phyloP scores from a whole-genome alignment of 192 early-diverging fungal species.

The Coemansia sp. region DNA sequence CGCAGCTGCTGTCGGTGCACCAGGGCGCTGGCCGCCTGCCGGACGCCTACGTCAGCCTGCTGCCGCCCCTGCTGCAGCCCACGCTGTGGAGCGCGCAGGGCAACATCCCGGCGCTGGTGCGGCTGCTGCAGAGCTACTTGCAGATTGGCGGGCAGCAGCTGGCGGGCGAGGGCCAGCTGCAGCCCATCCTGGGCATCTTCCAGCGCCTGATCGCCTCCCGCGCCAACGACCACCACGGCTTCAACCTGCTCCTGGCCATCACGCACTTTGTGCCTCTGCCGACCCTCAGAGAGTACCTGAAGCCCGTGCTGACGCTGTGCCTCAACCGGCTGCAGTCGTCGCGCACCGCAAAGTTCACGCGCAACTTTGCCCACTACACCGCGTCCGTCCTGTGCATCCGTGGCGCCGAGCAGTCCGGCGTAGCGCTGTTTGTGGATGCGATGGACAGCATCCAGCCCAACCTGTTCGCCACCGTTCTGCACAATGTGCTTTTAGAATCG shows the following conservation, averaged over 20 bases:
- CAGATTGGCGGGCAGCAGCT: constrained; percentile 68
- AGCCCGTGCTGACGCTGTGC: constrained; percentile 61
- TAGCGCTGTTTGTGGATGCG: constrained; percentile 25
- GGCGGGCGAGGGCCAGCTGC: constrained; percentile 67
- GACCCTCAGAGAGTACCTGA: constrained; percentile 55
- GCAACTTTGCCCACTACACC: constrained; percentile 42
- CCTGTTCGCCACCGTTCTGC: constrained; percentile 37
- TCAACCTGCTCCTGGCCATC: constrained; percentile 76
- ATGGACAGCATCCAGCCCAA: constrained; percentile 50
- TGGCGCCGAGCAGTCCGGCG: constrained; percentile 17
- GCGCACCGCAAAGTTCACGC: constrained; percentile 37
- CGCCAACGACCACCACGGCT: constrained; percentile 81
- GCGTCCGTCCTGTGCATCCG: constrained; percentile 42
- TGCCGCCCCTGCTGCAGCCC: constrained; percentile 81
- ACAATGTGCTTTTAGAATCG: constrained; percentile 43
- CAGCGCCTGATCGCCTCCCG: constrained; percentile 86
- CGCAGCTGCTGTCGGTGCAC: constrained; percentile 83
- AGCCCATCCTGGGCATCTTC: constrained; percentile 87
- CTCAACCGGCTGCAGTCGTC: constrained; percentile 55
- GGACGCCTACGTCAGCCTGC: constrained; percentile 65
- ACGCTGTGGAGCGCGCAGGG: constrained; percentile 81
- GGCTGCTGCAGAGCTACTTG: constrained; percentile 84
- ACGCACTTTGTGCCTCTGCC: constrained; percentile 74
- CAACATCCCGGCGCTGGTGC: constrained; percentile 93
- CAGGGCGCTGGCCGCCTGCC: constrained; percentile 59